Conservation (phyloP, 768 basidiomycete genomes). For the Albatrellus ellisii region DNA sequence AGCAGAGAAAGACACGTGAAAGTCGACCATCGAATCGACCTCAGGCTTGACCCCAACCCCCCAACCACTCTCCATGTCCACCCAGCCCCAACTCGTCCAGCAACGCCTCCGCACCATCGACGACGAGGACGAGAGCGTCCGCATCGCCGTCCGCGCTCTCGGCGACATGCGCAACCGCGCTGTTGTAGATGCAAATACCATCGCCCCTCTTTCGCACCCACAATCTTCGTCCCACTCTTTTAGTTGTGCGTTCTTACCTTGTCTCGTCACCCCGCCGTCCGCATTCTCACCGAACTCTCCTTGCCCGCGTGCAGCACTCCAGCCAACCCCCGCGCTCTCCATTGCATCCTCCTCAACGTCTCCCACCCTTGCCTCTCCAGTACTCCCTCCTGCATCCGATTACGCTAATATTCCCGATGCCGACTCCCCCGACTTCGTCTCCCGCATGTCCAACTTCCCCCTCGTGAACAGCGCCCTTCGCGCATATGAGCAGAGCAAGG, state of each 20-base stretch:
- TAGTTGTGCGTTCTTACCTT: slow-evolving; percentile 15
- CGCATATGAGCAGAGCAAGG: slow-evolving; percentile 75
- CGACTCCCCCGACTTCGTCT: slow-evolving; percentile 26
- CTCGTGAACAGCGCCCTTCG: slow-evolving; percentile 60
- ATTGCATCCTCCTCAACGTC: slow-evolving; percentile 20
- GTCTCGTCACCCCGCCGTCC: neutral
- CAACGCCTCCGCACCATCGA: slow-evolving; percentile 20
- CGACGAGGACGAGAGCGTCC: slow-evolving; percentile 41
- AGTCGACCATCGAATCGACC: too few relatives aligned
- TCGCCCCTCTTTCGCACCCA: neutral
- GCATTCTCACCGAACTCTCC: neutral
- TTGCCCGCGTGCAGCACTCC: slow-evolving; percentile 15
- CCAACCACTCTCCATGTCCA: neutral
- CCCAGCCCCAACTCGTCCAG: slow-evolving; percentile 8
- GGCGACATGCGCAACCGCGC: slow-evolving; percentile 26
- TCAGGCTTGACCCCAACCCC: neutral
- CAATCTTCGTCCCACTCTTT: slow-evolving; percentile 11
- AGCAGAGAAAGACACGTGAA: too few relatives aligned
- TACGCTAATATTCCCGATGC: slow-evolving; percentile 22
- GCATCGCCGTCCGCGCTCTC: slow-evolving; percentile 1
- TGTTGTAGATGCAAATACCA: slow-evolving; percentile 5
- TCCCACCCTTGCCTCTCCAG: slow-evolving; percentile 19
- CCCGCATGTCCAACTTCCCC: slow-evolving; percentile 55
- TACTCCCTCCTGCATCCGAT: slow-evolving; percentile 13
- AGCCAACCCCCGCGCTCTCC: slow-evolving; percentile 24